These are phyloP conservation scores for Pythium diclinum DNA, from an alignment of 352 stramenopile species.

Conservation along the genomic window DNA sequence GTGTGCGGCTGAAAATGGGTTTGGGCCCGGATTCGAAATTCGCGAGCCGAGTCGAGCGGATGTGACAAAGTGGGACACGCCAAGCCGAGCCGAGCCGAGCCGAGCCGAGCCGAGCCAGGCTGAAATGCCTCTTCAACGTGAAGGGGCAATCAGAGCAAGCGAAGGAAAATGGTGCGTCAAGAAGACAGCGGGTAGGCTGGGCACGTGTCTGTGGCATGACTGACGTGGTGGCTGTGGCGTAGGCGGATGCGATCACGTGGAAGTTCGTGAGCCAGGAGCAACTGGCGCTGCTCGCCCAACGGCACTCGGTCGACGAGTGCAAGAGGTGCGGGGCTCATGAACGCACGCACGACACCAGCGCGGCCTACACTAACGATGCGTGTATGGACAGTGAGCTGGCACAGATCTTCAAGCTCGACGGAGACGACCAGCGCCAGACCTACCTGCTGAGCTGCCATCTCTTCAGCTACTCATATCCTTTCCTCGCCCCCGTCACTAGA, in stretches of 20 bases:
- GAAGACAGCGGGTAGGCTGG: no score
- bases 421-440: slow-evolving; percentile 33
- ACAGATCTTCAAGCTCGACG: slow-evolving; percentile 49
- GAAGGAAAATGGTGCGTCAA: slow-evolving; percentile 10
- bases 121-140: slow-evolving; percentile 16
- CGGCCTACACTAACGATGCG: not conserved
- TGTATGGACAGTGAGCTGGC: slow-evolving; percentile 34
- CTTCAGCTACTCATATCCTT: slow-evolving; percentile 72
- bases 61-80: not conserved
- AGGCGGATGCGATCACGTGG: slow-evolving; percentile 60
- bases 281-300: slow-evolving; percentile 33
- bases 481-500: not conserved
- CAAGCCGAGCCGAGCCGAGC: slow-evolving; percentile 18
- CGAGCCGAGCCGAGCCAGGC: not conserved
- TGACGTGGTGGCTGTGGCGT: not conserved
- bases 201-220: no score
- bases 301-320: slow-evolving; percentile 53
- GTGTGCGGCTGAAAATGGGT: not conserved
- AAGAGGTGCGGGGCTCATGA: slow-evolving; percentile 34
- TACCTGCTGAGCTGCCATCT: slow-evolving; percentile 56
- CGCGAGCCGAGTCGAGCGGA: not conserved
- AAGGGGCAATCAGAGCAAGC: not conserved
- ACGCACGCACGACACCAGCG: no score
- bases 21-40: not conserved
- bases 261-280: slow-evolving; percentile 43